phyloP scores from a whole-genome alignment of 768 basidiomycete species.

The Podaxis mareebaensis region DNA sequence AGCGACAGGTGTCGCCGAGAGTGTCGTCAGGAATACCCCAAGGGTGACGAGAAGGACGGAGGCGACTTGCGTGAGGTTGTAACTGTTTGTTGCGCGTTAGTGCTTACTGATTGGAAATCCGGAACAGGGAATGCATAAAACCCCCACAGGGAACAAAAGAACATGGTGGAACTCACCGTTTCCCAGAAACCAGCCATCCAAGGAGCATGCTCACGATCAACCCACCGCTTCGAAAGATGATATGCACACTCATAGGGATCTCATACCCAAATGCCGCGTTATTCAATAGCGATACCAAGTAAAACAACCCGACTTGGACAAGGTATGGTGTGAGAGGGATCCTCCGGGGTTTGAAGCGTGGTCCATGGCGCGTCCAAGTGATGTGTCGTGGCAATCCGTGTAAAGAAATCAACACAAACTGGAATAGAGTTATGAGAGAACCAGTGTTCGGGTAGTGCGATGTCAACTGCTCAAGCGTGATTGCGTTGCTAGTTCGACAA shows the following conservation, averaged over 20 bases:
- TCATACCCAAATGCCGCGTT: constrained; percentile 87
- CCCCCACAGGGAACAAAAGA: not conserved
- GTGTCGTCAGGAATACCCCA: constrained; percentile 79
- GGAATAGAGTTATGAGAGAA: constrained; percentile 83
- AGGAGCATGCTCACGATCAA: constrained; percentile 81
- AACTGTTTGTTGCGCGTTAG: constrained; percentile 16
- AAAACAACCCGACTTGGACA: constrained; percentile 81
- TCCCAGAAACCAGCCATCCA: constrained; percentile 67
- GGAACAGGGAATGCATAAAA: not conserved
- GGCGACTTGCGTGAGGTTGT: constrained; percentile 49
- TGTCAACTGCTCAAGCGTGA: constrained; percentile 76
- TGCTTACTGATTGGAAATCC: not conserved
- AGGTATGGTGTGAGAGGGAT: constrained; percentile 77
- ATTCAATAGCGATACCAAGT: constrained; percentile 77
- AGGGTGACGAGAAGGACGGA: constrained; percentile 81
- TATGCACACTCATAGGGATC: constrained; percentile 92
- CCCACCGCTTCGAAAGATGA: constrained; percentile 91
- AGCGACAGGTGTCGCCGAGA: constrained; percentile 61
- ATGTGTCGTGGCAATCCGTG: constrained; percentile 71
- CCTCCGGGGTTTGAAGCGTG: constrained; percentile 57
- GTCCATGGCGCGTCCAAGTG: constrained; percentile 48
- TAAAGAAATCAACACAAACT: constrained; percentile 77
- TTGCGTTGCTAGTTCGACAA: constrained; percentile 60
- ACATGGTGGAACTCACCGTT: constrained; percentile 45
- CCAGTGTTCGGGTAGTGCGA: constrained; percentile 67